phyloP scores from a whole-genome alignment of 2,329 filamentous ascomycete species.

The Colletotrichum sansevieriae region DNA sequence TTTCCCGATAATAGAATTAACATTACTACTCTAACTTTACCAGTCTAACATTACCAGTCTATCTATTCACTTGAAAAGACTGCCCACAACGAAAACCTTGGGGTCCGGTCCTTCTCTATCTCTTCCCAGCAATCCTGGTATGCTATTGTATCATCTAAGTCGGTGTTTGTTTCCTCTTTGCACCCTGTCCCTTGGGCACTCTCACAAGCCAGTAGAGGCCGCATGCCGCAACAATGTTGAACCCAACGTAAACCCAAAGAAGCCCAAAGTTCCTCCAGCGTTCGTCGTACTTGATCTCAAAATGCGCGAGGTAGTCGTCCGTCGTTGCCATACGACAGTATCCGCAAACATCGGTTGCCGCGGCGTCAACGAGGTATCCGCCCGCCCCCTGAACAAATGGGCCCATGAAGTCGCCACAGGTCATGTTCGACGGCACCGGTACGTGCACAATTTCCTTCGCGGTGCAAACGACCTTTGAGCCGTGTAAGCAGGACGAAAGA shows the following conservation, averaged over 20 bases:
- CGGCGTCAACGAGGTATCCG: conserved; percentile 37
- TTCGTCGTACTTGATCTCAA: conserved; percentile 60
- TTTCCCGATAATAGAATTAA: no score
- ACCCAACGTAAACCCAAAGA: conserved; percentile 65
- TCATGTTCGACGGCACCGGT: conserved; percentile 33
- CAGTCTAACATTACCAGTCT: no score
- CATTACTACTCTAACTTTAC: no score
- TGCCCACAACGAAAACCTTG: no score
- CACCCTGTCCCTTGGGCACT: conserved; percentile 45
- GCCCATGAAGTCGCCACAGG: conserved; percentile 40
- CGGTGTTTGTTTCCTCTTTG: conserved; percentile 8
- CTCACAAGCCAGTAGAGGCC: conserved; percentile 59
- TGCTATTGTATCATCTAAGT: not conserved
- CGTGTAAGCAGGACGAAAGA: conserved; percentile 46
- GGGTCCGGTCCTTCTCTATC: no score
- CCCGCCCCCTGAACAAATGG: conserved; percentile 33
- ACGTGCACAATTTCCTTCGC: conserved; percentile 41
- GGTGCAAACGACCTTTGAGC: conserved; percentile 37
- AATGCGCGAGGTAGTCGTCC: conserved; percentile 53
- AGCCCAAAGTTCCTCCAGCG: conserved; percentile 67
- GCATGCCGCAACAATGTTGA: conserved; percentile 64
- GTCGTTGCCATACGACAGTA: conserved; percentile 57
- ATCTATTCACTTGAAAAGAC: no score
- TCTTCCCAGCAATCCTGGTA: no score
- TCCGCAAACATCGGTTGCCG: conserved; percentile 57